Percentiles rank a stretch among this genome's conserved stretches.
These are phyloP conservation scores for Ophiostoma triangulosporum DNA, from an alignment of 2,329 filamentous ascomycete species.

Conservation along the genomic window DNA sequence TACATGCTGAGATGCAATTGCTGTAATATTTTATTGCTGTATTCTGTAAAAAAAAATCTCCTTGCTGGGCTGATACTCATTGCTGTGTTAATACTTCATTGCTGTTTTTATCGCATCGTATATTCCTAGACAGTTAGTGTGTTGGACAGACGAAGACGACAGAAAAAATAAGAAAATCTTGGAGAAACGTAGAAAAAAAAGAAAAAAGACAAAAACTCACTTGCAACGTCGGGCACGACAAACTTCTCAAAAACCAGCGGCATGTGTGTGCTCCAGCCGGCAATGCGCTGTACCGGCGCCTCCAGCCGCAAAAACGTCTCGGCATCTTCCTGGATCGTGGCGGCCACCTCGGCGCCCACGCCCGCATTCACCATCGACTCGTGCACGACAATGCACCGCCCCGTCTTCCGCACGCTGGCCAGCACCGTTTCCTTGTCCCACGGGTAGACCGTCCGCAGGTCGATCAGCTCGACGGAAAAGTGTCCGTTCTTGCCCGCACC, in stretches of 20 bases:
- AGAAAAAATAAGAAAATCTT: neutral
- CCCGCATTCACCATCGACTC: constrained; percentile 87
- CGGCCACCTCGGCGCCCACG: constrained; percentile 77
- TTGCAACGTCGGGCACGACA: constrained; percentile 71
- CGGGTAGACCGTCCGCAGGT: constrained; percentile 76
- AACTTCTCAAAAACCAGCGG: constrained; percentile 69
- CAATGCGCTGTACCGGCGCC: constrained; percentile 71
- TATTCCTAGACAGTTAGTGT: constrained; percentile 35
- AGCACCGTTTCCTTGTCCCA: constrained; percentile 79
- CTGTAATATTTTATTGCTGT: too few species aligned
- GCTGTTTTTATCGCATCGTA: constrained; percentile 55
- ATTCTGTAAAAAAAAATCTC: too few species aligned
- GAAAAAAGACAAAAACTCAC: constrained; percentile 40
- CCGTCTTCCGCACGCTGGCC: constrained; percentile 75
- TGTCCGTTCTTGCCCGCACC: constrained; percentile 40
- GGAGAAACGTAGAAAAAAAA: neutral
- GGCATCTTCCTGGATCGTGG: constrained; percentile 67
- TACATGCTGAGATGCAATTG: too few species aligned
- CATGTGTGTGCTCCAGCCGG: constrained; percentile 80
- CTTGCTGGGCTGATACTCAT: too few species aligned
- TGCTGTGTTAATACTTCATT: constrained; percentile 45
- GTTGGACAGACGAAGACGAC: neutral
- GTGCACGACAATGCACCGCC: constrained; percentile 75
- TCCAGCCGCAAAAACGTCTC: constrained; percentile 70
- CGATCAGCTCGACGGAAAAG: constrained; percentile 70